Conservation (phyloP, 2,329 filamentous ascomycete genomes). For the Penicillium thymicola region DNA sequence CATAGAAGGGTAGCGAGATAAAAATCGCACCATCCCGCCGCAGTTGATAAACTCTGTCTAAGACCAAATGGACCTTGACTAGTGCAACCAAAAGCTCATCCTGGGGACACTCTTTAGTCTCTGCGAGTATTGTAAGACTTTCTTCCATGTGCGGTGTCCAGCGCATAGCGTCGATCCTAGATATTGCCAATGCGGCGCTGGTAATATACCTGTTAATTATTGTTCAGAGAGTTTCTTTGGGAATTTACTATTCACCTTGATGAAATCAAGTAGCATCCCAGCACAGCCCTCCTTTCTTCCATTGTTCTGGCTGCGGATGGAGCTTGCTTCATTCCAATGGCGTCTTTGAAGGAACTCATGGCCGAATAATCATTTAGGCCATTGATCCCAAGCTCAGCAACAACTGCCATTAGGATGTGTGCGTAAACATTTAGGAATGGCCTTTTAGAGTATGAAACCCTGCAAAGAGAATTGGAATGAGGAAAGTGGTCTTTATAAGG, state of each 20-base stretch:
- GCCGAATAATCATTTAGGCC: constrained; percentile 11
- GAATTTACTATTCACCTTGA: constrained; percentile 36
- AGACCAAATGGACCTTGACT: constrained; percentile 25
- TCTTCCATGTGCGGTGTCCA: constrained; percentile 62
- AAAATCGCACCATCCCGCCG: constrained; percentile 16
- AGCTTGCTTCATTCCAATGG: constrained; percentile 16
- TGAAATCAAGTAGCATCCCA: constrained; percentile 49
- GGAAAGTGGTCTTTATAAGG: not conserved
- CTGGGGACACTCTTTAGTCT: constrained; percentile 46
- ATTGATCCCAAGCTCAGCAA: constrained; percentile 26
- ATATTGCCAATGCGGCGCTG: constrained; percentile 36
- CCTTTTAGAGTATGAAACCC: constrained; percentile 21
- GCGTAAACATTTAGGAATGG: constrained; percentile 21
- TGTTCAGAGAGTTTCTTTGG: not conserved
- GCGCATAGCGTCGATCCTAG: constrained; percentile 45
- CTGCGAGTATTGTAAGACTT: constrained; percentile 48
- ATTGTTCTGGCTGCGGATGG: constrained; percentile 37
- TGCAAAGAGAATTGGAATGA: not conserved
- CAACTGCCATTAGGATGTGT: constrained; percentile 24
- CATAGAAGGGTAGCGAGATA: constrained; percentile 15
- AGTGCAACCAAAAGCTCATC: constrained; percentile 49
- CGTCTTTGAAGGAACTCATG: constrained; percentile 22
- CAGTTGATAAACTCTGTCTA: constrained; percentile 19
- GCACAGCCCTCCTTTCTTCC: constrained; percentile 50
- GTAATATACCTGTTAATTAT: constrained; percentile 11